Evolutionary conservation across 1,139 yeast species (phyloP).

Genomic region (Petasospora rhodanensis): DNA sequence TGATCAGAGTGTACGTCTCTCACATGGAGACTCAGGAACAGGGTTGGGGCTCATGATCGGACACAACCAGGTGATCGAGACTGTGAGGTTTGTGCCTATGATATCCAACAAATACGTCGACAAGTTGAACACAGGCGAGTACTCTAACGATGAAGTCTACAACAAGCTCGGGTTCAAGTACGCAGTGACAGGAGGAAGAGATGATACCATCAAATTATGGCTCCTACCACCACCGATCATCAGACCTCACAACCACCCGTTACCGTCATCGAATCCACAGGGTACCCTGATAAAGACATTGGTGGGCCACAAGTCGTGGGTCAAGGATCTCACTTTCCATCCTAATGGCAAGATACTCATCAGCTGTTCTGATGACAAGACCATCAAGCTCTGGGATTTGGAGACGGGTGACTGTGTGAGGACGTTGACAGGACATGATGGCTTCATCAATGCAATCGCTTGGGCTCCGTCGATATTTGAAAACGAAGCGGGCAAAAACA

Average conservation of each 20-base stretch:
- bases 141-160: slow-evolving; percentile 27
- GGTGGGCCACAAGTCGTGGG: slow-evolving; percentile 86
- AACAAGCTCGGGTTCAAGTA: slow-evolving; percentile 53
- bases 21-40: slow-evolving; percentile 61
- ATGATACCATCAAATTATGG: slow-evolving; percentile 75
- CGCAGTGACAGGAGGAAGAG: slow-evolving; percentile 80
- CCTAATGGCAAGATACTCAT: slow-evolving; percentile 71
- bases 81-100: slow-evolving; percentile 62
- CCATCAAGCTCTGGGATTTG: slow-evolving; percentile 78
- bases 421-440: slow-evolving; percentile 62
- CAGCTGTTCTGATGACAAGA: slow-evolving; percentile 77
- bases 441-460: slow-evolving; percentile 61
- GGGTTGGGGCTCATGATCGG: slow-evolving; percentile 68
- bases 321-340: slow-evolving; percentile 63
- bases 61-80: slow-evolving; percentile 82
- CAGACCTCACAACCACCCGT: slow-evolving; percentile 51
- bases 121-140: slow-evolving; percentile 29
- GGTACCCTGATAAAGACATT: slow-evolving; percentile 55
- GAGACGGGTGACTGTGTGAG: slow-evolving; percentile 48
- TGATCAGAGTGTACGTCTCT: slow-evolving; percentile 70
- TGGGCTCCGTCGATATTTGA: slow-evolving; percentile 48
- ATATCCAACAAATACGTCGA: slow-evolving; percentile 43
- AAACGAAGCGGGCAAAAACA: slow-evolving; percentile 12
- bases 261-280: slow-evolving; percentile 55
- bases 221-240: slow-evolving; percentile 58